Evolutionary conservation across 352 stramenopile species (phyloP).

Genomic region (Phytophthora hibernalis): DNA sequence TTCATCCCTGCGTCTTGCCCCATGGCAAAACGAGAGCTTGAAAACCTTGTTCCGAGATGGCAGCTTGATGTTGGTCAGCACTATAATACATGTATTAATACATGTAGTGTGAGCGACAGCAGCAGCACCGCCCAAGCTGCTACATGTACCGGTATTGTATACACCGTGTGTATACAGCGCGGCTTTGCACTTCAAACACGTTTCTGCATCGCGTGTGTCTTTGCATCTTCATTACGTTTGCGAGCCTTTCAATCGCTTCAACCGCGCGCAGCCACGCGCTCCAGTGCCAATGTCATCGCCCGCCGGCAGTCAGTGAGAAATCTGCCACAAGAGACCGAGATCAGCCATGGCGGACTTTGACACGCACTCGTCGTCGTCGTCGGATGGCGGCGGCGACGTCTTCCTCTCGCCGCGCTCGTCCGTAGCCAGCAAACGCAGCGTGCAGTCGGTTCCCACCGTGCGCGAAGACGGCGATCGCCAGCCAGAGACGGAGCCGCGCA

Average conservation of each 20-base stretch:
- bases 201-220: not conserved
- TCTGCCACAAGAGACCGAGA: conserved; percentile 24
- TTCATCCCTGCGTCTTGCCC: too few relatives aligned
- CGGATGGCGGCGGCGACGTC: conserved; percentile 38
- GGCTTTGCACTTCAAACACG: not conserved
- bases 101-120: not conserved
- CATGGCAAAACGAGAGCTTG: too few relatives aligned
- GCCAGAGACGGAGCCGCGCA: conserved; percentile 30
- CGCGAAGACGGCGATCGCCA: conserved; percentile 17
- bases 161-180: not conserved
- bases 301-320: conserved; percentile 24
- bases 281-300: not conserved
- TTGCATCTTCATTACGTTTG: not conserved
- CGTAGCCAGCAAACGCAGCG: conserved; percentile 37
- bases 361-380: conserved; percentile 42
- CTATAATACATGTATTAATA: too few relatives aligned
- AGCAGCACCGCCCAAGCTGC: not conserved
- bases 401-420: conserved; percentile 41
- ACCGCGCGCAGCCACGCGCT: conserved; percentile 29
- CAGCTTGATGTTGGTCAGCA: not conserved
- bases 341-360: conserved; percentile 36
- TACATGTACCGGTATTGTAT: too few relatives aligned
- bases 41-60: too few relatives aligned
- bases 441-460: conserved; percentile 37
- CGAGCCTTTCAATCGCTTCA: conserved; percentile 14